Evolutionary conservation across 2,329 filamentous ascomycete species (phyloP), one percentile per base, ranked within the genome.

Genomic region (Neurospora crassa): DNA sequence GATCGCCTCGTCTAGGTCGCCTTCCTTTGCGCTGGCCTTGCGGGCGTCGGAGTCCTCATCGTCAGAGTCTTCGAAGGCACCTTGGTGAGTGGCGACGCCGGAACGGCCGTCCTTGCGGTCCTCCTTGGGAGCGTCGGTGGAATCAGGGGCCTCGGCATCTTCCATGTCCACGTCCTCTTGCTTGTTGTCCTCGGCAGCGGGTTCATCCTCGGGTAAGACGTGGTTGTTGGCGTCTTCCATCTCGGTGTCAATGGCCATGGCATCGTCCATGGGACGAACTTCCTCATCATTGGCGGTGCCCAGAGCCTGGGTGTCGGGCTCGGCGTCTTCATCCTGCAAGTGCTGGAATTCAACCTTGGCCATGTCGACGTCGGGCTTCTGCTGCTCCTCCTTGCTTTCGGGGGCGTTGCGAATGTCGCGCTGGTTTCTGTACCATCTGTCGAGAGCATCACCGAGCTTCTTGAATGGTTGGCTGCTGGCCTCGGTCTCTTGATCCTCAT

Each of bases 391-490:
- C 24, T 89, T 82, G 45, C 86, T 82, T 68, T 87, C 82, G 70
- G 88, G 83, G 1, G 87, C 82, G 71, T 91, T 86, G 78, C 87
- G 84, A 76, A 99, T 98, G 73, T 97, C 91, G 67, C 88, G 89
- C 77, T 96, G 92, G 78, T 94, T 92, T 72, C 92, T 89, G 80
- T 98, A 94, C 93, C 94, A 99, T 76, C 91, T 89, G 79, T 98
- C 94, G 41, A 99, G 85, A 6, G 93, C 91, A 82, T 99, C 94
- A 29, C 96, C 96, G 40, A 99, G 88, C 78, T 97, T 96, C 82
- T 96, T 96, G 85, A 97, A 97, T 1, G 94, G 92, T 75, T 96
- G 89, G 70, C 85, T 82, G 63, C 83, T 79, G 12, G 81, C 78
- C 41, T 83, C 81, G 70, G 87, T 83, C 74, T 73, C 72, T 78